Conservation (phyloP, 305 asterid genomes). For the Solanum hybrid region DNA sequence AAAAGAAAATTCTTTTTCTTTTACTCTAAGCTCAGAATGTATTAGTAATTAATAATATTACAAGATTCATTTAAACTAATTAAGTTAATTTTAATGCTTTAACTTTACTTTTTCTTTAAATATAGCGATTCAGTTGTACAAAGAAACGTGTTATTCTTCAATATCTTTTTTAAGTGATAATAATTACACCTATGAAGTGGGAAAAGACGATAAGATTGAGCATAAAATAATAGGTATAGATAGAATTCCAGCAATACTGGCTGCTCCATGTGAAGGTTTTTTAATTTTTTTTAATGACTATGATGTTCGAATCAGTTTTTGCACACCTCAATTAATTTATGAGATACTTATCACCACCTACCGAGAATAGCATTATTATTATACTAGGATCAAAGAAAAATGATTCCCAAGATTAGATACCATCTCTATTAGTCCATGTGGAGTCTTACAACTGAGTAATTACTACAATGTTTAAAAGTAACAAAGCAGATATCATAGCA, state of each 20-base stretch:
- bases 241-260: background rate
- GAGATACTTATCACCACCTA: background rate
- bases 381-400: background rate
- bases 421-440: background rate
- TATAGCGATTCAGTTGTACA: background rate
- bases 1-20: background rate
- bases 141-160: background rate
- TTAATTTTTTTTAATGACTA: too few species aligned
- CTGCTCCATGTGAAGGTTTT: background rate
- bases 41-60: background rate
- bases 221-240: background rate
- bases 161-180: background rate
- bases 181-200: background rate
- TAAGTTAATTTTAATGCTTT: background rate
- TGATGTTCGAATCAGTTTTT: too few species aligned
- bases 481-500: background rate
- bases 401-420: background rate
- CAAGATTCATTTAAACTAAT: background rate
- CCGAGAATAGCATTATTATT: too few species aligned
- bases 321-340: too few species aligned
- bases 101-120: background rate
- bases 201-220: background rate
- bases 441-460: background rate
- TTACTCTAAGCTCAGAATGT: background rate
- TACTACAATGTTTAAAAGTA: background rate